Percentiles rank a stretch among this genome's conserved stretches.
phyloP scores from a whole-genome alignment of 495 filamentous ascomycete species.

The Neurospora discreta region DNA sequence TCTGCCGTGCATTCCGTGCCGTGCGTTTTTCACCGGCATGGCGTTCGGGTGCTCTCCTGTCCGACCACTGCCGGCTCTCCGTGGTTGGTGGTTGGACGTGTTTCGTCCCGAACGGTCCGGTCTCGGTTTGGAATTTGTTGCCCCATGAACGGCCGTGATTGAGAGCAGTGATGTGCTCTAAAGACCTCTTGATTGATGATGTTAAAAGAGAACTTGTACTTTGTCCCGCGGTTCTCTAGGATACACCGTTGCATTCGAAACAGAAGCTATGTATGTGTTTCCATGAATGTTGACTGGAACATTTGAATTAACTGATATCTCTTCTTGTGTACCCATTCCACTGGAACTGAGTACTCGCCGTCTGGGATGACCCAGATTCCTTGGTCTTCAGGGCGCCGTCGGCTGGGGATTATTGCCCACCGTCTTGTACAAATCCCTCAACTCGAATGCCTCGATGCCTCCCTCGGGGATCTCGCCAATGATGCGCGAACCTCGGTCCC shows the following conservation, averaged over 20 bases:
- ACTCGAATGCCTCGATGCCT: conserved; percentile 47
- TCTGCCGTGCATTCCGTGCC: neutral
- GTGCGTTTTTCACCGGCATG: neutral
- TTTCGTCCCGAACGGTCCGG: neutral
- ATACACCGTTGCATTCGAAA: neutral
- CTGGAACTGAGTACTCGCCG: too few species aligned
- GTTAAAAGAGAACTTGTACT: too few species aligned
- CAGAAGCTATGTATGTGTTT: neutral
- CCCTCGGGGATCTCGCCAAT: conserved; percentile 82
- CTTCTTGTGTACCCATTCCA: too few species aligned
- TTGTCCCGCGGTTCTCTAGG: neutral
- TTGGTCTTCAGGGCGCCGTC: conserved; percentile 23
- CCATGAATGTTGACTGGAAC: neutral
- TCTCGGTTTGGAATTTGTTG: neutral
- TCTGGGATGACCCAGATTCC: too few species aligned
- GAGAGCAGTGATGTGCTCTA: neutral
- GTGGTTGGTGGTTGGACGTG: neutral
- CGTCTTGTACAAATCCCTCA: conserved; percentile 42
- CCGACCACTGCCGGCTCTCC: neutral
- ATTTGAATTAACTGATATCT: neutral
- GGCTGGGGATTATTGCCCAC: conserved; percentile 40
- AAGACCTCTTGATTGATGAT: too few species aligned
- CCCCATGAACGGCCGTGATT: neutral
- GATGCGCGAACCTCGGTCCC: too few species aligned
- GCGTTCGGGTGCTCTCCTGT: neutral